Evolutionary conservation across 1,139 yeast species (phyloP), one percentile per base, ranked within the genome.

Genomic region (Yamadazyma diospyri): DNA sequence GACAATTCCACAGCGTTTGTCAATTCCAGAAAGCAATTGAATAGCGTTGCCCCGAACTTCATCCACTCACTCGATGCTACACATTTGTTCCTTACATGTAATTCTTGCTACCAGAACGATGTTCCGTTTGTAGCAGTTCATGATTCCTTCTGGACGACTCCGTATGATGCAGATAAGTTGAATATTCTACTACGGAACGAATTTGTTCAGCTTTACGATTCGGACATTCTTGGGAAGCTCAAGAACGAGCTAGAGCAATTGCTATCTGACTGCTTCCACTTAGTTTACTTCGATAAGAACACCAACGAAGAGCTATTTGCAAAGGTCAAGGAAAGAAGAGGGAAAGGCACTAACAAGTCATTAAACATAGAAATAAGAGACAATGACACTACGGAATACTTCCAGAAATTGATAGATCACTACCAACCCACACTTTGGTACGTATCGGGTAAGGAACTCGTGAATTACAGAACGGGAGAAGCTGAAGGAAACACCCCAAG

Each of bases 121-220:
- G 57, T 92, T 33, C 68, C 78, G 10, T 92, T 94, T 69, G 97
- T 97, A 0, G 81, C 97, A 0, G 99, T 92, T 18, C 99, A 92
- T 59, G 99, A 92, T 58, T 89, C 97, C 1, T 92, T 85, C 56
- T 92, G 99, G 99, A 88, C 98, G 0, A 97, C 92, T 57, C 97
- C 98, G 1, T 65, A 78, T 24, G 92, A 85, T 52, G 78, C 89
- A 16, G 81, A 80, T 42, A 53, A 49, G 4, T 81, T 92, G 94
- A 86, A 81, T 55, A 50, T 48, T 10, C 64, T 73, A 29, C 65
- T 92, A 41, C 76, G 99, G 51, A 78, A 83, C 38, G 28, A 28
- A 12, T 69, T 69, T 44, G 56, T 69, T 3, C 42, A 59, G 4
- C 42, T 69, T 25, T 61, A 69, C 40, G 35, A 56, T 0, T 46